Evolutionary conservation across 1,284 basidiomycete genomes (phyloP), one percentile per base, ranked within the genome.

Genomic region (Ustilago vetiveriae): DNA sequence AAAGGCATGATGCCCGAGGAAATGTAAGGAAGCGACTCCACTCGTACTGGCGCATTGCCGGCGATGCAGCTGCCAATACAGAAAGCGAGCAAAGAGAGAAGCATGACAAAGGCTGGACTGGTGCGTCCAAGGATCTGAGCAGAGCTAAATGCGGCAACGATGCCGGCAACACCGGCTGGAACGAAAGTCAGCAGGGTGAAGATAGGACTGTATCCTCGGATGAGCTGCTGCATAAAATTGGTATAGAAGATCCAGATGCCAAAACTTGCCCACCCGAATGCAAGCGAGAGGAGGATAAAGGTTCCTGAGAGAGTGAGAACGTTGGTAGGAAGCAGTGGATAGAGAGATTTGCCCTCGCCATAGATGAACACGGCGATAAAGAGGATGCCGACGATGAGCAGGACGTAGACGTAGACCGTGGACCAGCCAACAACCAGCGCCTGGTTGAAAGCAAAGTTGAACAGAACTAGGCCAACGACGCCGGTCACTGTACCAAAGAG

Each of bases 371-470:
- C 26, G 7, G 22, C 53, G 17, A 71, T 51, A 14, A 70, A 51
- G 5, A 75, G 16, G 11, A 77, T 17, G 23, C 70, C 73, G 38
- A 78, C 53, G 49, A 73, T 64, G 32, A 78, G 66, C 3, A 78
- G 48, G 7, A 70, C 63, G 30, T 68, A 68, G 32, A 69, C 56
- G 43, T 73, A 72, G 19, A 68, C 43, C 3, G 55, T 59, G 10
- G 62, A 29, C 75, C 76, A 78, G n/a, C 76, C 76, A 6, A 72
- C 57, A 4, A 74, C 58, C 9, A 58, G 50, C 3, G 72, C 75
- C 44, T 78, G 76, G 41, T 74, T 77, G 46, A 67, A 76, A 6
- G 68, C 47, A 37, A 74, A 67, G 50, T 74, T 75, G 66, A 78
- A 65, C 3, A 78, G 60, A 1, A 77, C 38, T 14, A 78, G 51